A percentile compares a stretch with the other conserved stretches of the same genome.
phyloP scores from a whole-genome alignment of 257 asterid genomes.

The Verbascum thapsus region DNA sequence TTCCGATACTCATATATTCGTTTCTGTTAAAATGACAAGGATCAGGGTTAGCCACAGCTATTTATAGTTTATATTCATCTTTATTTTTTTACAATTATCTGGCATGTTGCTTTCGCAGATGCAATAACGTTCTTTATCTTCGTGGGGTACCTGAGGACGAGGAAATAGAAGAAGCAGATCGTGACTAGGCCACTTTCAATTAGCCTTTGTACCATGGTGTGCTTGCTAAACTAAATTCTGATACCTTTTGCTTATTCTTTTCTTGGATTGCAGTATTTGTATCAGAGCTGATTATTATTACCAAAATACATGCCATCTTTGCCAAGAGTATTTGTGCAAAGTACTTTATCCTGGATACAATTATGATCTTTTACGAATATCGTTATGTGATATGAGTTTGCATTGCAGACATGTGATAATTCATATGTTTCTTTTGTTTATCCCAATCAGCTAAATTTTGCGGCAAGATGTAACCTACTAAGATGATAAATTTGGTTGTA shows the following conservation, averaged over 20 bases:
- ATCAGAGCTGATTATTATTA: neutral
- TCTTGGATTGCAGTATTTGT: neutral
- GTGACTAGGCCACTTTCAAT: constrained; percentile 33
- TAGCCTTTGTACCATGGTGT: too few relatives aligned
- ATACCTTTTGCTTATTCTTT: neutral
- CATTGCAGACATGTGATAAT: too few relatives aligned
- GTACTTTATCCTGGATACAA: too few relatives aligned
- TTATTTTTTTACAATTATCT: neutral
- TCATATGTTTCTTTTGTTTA: too few relatives aligned
- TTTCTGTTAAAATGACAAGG: neutral
- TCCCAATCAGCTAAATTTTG: too few relatives aligned
- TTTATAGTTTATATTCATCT: neutral
- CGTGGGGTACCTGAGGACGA: constrained; percentile 92
- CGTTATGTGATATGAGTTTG: too few relatives aligned
- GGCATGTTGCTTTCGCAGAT: constrained; percentile 43
- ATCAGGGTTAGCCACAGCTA: neutral
- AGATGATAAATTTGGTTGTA: too few relatives aligned
- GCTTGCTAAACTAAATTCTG: too few relatives aligned
- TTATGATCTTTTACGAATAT: too few relatives aligned
- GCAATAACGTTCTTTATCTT: constrained; percentile 85
- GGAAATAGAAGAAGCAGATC: constrained; percentile 75
- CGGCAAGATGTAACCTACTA: too few relatives aligned
- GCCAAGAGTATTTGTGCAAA: too few relatives aligned
- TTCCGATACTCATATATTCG: neutral
- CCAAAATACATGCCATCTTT: too few relatives aligned